A percentile compares a stretch with the other conserved stretches of the same genome.
Evolutionary conservation across 1,284 basidiomycete genomes (phyloP).

Genomic region (Lentinula novae-zelandiae): DNA sequence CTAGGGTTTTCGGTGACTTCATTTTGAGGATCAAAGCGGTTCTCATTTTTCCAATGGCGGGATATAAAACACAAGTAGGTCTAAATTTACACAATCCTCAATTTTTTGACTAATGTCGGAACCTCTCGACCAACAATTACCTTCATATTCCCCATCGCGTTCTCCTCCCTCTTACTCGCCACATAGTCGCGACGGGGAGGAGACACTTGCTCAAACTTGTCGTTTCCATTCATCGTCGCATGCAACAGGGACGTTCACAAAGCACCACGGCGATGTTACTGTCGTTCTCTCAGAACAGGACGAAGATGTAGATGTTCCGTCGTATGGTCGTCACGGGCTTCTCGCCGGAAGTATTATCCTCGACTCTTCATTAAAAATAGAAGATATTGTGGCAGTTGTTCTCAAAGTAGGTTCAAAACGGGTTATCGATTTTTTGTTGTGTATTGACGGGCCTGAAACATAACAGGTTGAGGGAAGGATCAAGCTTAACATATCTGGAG

Average conservation of each 20-base stretch:
- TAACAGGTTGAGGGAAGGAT: constrained; percentile 11
- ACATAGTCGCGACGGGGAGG: constrained; percentile 2
- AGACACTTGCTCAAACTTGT: constrained; percentile 5
- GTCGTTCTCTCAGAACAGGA: constrained; percentile 10
- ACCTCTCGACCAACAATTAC: background rate
- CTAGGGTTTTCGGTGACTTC: background rate
- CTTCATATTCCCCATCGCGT: constrained; percentile 1
- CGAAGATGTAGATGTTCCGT: constrained; percentile 3
- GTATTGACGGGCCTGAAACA: background rate
- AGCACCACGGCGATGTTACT: background rate
- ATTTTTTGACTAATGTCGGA: background rate
- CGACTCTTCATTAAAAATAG: background rate
- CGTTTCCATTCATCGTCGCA: background rate
- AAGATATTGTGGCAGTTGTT: constrained; percentile 2
- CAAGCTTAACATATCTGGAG: constrained; percentile 7
- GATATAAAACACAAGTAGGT: background rate
- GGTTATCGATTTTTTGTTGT: background rate
- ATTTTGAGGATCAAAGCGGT: background rate
- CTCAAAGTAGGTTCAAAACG: constrained; percentile 9
- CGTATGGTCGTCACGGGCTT: constrained; percentile 9
- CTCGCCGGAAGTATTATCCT: constrained; percentile 8
- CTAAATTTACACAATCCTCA: background rate
- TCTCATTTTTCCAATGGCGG: background rate
- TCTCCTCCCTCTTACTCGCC: constrained; percentile 9
- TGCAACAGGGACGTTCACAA: constrained; percentile 10